These are phyloP conservation scores for Mrakia frigida DNA, from an alignment of 768 basidiomycete species.

Conservation along the genomic window DNA sequence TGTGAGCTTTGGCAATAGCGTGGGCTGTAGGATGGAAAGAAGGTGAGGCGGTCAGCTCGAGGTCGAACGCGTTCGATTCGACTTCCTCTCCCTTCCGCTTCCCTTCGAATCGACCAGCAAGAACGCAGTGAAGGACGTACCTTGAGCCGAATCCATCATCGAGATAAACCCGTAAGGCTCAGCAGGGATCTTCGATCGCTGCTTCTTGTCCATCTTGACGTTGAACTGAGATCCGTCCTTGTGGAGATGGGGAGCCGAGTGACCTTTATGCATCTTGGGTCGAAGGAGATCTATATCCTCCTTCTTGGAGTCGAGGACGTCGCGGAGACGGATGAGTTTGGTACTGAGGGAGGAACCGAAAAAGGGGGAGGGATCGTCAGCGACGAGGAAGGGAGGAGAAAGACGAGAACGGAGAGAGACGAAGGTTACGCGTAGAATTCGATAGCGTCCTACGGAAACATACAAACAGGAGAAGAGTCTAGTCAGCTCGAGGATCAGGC, in stretches of 20 bases:
- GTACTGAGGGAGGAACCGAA: slow-evolving; percentile 35
- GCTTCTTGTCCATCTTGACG: slow-evolving; percentile 21
- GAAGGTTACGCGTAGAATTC: slow-evolving; percentile 72
- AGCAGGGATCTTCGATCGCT: slow-evolving; percentile 29
- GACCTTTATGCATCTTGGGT: slow-evolving; percentile 19
- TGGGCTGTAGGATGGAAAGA: slow-evolving; percentile 37
- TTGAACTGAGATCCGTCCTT: slow-evolving; percentile 7
- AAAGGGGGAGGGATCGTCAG: neutral
- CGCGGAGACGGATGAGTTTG: slow-evolving; percentile 49
- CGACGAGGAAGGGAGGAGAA: neutral
- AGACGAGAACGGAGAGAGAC: neutral
- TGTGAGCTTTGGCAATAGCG: slow-evolving; percentile 43
- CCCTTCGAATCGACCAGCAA: neutral
- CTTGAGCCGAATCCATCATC: slow-evolving; percentile 33
- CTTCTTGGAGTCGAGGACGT: slow-evolving; percentile 51
- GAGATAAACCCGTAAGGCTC: slow-evolving; percentile 32
- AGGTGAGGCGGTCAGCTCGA: neutral
- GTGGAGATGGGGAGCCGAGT: slow-evolving; percentile 10
- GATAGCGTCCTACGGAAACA: slow-evolving; percentile 63
- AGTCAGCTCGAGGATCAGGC: neutral
- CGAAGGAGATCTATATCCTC: slow-evolving; percentile 46
- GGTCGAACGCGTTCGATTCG: no score
- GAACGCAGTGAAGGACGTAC: neutral
- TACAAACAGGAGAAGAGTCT: neutral
- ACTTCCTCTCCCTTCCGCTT: no score